phyloP scores from a whole-genome alignment of 2,329 filamentous ascomycete genomes.

The Elsinoe fawcettii region DNA sequence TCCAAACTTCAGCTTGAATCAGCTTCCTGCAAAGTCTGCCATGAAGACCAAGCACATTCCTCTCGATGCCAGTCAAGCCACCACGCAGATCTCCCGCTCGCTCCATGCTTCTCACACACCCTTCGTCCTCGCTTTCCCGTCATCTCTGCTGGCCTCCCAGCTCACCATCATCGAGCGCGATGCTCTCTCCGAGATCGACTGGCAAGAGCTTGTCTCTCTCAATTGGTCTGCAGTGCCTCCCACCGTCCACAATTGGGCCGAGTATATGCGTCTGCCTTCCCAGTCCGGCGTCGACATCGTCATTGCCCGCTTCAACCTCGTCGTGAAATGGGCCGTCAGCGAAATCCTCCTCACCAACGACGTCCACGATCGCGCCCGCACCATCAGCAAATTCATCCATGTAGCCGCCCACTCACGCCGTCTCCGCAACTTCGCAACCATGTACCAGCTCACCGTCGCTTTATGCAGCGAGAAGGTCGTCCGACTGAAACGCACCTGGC shows the following conservation, averaged over 20 bases:
- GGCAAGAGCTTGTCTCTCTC: slow-evolving; percentile 79
- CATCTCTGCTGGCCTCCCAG: slow-evolving; percentile 69
- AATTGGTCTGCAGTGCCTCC: slow-evolving; percentile 61
- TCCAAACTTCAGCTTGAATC: not conserved
- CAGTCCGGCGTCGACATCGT: slow-evolving; percentile 66
- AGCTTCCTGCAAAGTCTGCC: slow-evolving; percentile 2
- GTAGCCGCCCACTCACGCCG: slow-evolving; percentile 68
- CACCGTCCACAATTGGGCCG: slow-evolving; percentile 57
- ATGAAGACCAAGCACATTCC: slow-evolving; percentile 7
- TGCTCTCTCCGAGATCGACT: slow-evolving; percentile 76
- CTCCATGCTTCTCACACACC: slow-evolving; percentile 51
- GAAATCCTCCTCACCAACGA: slow-evolving; percentile 68
- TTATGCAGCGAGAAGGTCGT: slow-evolving; percentile 61
- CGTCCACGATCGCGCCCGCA: slow-evolving; percentile 63
- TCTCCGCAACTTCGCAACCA: slow-evolving; percentile 75
- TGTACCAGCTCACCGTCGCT: slow-evolving; percentile 72
- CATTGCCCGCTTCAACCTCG: slow-evolving; percentile 78
- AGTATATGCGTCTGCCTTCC: slow-evolving; percentile 46
- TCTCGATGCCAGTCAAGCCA: not conserved
- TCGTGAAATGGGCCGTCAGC: slow-evolving; percentile 80
- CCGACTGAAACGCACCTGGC: slow-evolving; percentile 63
- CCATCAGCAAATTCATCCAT: slow-evolving; percentile 74
- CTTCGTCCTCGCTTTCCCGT: slow-evolving; percentile 74
- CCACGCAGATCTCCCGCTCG: not conserved
- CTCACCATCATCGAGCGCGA: slow-evolving; percentile 83